Evolutionary conservation across 2,329 filamentous ascomycete species (phyloP), one percentile per base, ranked within the genome.

Genomic region (Colletotrichum godetiae): DNA sequence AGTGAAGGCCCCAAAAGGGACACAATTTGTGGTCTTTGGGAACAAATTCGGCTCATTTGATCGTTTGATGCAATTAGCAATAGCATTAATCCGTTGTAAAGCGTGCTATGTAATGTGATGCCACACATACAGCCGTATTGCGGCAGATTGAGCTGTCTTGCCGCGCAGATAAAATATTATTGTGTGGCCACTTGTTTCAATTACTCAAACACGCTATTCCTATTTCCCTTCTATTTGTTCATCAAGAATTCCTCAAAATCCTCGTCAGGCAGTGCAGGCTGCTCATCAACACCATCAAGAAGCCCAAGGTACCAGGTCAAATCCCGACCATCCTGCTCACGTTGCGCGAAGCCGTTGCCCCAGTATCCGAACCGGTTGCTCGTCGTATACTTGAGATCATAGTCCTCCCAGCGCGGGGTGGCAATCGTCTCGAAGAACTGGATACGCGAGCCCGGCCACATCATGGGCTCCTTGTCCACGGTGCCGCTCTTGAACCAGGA

Each of bases 401-500:
- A 79, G 46, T 79, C 78, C 55, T 80, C 78, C 78, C 77, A 79
- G 5, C 78, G 74, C 6, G 78, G 78, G 1, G 74, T 74, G 55
- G 74, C 70, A 42, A 79, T 68, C 0, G 76, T 75, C 74, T 80
- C 76, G 3, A 79, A 77, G 70, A 77, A 78, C 59, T 79, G 77
- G 42, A 79, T 75, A 0, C 76, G 71, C 5, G 75, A 78, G 5
- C 78, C 77, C 1, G 78, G 77, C 76, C 77, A 80, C 75, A 78
- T 77, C 74, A 77, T 78, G 1, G 76, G 74, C 61, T 78, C 76
- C 12, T 77, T 75, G 29, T 77, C 75, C 11, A 76, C 75, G 5
- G 76, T 78, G 35, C 77, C 78, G 10, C 75, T 73, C 74, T 80
- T 80, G 74, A 78, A 79, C 77, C 78, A 79, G 24, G 76, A 78